These are phyloP conservation scores for Rhynchospora pubera DNA, from an alignment of 176 grass and related monocot genomes.

Conservation along the genomic window DNA sequence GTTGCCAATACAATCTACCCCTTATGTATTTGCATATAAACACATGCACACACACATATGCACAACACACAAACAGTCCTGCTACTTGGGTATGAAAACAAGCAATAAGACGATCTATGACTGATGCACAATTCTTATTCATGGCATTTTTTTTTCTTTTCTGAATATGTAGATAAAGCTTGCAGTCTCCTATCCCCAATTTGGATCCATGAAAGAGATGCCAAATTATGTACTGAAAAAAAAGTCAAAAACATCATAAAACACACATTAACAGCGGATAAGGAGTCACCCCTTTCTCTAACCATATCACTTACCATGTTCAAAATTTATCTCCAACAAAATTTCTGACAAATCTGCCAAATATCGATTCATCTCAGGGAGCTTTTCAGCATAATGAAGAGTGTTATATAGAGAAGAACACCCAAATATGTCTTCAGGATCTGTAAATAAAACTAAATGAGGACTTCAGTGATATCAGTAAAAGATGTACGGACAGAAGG, in stretches of 20 bases:
- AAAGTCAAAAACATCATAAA: neutral
- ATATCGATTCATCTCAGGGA: neutral
- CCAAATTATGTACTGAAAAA: neutral
- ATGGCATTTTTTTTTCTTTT: too few species aligned
- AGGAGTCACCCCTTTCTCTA: neutral
- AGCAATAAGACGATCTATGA: too few species aligned
- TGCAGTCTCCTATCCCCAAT: too few species aligned
- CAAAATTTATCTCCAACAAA: neutral
- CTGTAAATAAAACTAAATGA: too few species aligned
- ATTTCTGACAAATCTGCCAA: neutral
- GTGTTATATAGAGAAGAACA: neutral
- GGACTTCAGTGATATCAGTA: too few species aligned
- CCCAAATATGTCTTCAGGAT: neutral
- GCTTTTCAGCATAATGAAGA: neutral
- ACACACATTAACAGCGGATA: neutral
- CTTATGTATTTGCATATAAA: too few species aligned
- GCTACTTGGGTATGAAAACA: too few species aligned
- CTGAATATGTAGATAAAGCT: too few species aligned
- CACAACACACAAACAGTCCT: neutral
- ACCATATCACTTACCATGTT: conserved; percentile 1
- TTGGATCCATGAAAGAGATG: neutral
- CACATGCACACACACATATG: too few species aligned
- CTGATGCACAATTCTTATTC: too few species aligned
- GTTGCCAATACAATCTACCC: too few species aligned
- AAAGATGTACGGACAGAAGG: too few species aligned